Evolutionary conservation across 169 alveolate genomes (phyloP), one percentile per base, ranked within the genome.

Genomic region (Eimeria maxima): DNA sequence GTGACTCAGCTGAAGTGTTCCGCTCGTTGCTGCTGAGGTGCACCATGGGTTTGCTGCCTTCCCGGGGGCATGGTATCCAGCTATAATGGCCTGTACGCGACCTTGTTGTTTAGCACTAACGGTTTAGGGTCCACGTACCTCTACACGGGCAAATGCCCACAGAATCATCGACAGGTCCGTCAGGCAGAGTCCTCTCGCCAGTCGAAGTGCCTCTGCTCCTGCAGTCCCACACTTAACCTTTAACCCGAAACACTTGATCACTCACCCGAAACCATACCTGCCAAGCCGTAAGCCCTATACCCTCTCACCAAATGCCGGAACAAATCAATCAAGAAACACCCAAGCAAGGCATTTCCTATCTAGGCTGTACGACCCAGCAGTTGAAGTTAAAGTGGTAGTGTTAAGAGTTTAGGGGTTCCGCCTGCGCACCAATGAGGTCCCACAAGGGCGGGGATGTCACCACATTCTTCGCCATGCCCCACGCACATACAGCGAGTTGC

Each of bases 151-250:
- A 63, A 65, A 57, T 45, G 93, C 93, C 96, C 96, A 93, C 3
- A 88, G 57, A 38, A 80, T 42, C 96, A 93, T 93, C 47, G 96
- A 87, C 42, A 92, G 81, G 95, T 92, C 95, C n/a, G 95, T 38
- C 42, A 92, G 90, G 73, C 74, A 4, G 33, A 81, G 69, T 8
- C 24, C 67, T 73, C 29, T 50, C 20, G 73, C 71, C n/a, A 81
- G 47, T 13, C 90, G 44, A 50, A 81, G 44, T 33, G 90, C 90
- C 90, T 81, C 90, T 42, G 50, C 71, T 14, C 90, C 90, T 81
- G 90, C 73, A 42, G 65, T 16, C 53, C n/a, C 33, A 60, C 53
- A 1, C 29, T 10, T 13, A 27, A 81, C 63, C 50, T 44, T 18
- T n/a, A 76, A 45, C 33, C 60, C 33, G 42, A 16, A 20, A 22